These are phyloP conservation scores for Polyplosphaeria fusca DNA, from an alignment of 495 filamentous ascomycete genomes.

Conservation along the genomic window DNA sequence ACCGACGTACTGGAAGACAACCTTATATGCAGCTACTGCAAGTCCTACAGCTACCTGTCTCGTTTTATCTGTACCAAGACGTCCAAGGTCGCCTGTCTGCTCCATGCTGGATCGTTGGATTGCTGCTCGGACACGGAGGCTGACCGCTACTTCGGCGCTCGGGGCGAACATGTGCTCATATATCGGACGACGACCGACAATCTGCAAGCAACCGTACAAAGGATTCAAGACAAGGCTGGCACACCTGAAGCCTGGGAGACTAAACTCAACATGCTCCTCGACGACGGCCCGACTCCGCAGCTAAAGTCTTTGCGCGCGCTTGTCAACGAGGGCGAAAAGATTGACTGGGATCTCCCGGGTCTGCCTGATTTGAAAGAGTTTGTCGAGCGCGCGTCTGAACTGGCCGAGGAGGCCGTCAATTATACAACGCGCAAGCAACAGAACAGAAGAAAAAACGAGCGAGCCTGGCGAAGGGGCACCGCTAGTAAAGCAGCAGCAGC, in stretches of 20 bases:
- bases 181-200: slow-evolving; percentile 73
- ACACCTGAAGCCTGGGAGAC: slow-evolving; percentile 87
- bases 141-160: slow-evolving; percentile 43
- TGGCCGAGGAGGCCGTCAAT: slow-evolving; percentile 95
- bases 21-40: slow-evolving; percentile 88
- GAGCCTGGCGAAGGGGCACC: slow-evolving; percentile 70
- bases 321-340: slow-evolving; percentile 92
- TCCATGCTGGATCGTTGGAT: slow-evolving; percentile 71
- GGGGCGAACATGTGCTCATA: slow-evolving; percentile 58
- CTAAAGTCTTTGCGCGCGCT: slow-evolving; percentile 82
- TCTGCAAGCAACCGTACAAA: slow-evolving; percentile 64
- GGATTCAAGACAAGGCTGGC: slow-evolving; percentile 78
- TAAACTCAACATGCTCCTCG: slow-evolving; percentile 79
- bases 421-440: slow-evolving; percentile 98
- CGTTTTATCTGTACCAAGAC: slow-evolving; percentile 78
- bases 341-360: slow-evolving; percentile 86
- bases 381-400: slow-evolving; percentile 93
- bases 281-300: slow-evolving; percentile 76
- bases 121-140: slow-evolving; percentile 65
- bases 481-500: slow-evolving; percentile 55
- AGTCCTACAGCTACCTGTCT: slow-evolving; percentile 86
- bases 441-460: slow-evolving; percentile 95
- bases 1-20: slow-evolving; percentile 65
- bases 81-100: slow-evolving; percentile 72
- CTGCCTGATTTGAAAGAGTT: slow-evolving; percentile 79